These are phyloP conservation scores for Yamadazyma kanchanaburiensis DNA, from an alignment of 1,139 yeast species.

Conservation along the genomic window DNA sequence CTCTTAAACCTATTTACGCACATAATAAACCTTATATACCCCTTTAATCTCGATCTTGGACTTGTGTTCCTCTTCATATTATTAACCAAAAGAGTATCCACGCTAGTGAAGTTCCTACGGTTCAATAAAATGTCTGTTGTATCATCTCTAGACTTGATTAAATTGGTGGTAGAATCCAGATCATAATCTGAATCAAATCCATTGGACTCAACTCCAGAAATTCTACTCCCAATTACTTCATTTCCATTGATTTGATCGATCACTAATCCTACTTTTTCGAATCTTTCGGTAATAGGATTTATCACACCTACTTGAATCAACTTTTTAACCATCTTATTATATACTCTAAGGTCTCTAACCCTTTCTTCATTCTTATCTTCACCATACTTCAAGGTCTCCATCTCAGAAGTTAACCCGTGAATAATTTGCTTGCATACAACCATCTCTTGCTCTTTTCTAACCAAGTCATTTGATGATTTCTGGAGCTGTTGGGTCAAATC, in stretches of 20 bases:
- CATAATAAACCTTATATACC: slow-evolving; percentile 8
- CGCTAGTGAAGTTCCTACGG: slow-evolving; percentile 3
- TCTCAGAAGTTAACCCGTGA: slow-evolving; percentile 5
- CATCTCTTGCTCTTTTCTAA: slow-evolving; percentile 3
- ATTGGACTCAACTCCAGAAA: no score
- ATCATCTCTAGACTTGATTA: slow-evolving; percentile 4
- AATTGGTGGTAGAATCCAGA: slow-evolving; percentile 5
- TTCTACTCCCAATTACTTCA: background rate
- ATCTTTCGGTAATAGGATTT: slow-evolving; percentile 8
- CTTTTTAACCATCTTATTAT: slow-evolving; percentile 4
- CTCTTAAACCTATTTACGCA: slow-evolving; percentile 9
- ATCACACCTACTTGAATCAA: slow-evolving; percentile 7
- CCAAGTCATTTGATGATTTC: background rate
- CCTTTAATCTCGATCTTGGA: slow-evolving; percentile 6
- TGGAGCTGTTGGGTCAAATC: background rate
- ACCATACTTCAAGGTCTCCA: slow-evolving; percentile 1
- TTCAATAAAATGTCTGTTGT: slow-evolving; percentile 6
- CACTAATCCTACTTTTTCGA: slow-evolving; percentile 8
- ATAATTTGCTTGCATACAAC: slow-evolving; percentile 4
- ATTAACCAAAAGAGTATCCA: slow-evolving; percentile 5
- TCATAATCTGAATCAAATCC: slow-evolving; percentile 1
- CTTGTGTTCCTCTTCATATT: slow-evolving; percentile 4
- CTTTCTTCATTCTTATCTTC: slow-evolving; percentile 3
- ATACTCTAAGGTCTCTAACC: slow-evolving; percentile 3
- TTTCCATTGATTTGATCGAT: slow-evolving; percentile 5